Percentiles rank a stretch among this genome's conserved stretches.
phyloP scores from a whole-genome alignment of 495 filamentous ascomycete species.

The Tricharina praecox region DNA sequence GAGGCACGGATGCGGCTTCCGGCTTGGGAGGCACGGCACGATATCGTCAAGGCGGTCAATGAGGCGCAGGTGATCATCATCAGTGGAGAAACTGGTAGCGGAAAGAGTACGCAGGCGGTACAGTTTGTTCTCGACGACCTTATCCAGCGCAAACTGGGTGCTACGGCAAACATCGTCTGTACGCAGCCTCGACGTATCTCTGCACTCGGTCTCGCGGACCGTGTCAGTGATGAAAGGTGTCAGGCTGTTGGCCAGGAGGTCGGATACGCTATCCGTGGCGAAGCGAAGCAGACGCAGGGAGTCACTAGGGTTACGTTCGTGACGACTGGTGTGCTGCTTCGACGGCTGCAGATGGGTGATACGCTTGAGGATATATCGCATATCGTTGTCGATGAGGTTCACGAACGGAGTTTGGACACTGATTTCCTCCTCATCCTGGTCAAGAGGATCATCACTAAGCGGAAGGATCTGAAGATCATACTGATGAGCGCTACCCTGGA shows the following conservation, averaged over 20 bases:
- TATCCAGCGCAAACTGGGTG: slow-evolving; percentile 57
- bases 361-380: slow-evolving; percentile 81
- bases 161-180: slow-evolving; percentile 76
- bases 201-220: slow-evolving; percentile 79
- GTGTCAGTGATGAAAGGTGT: slow-evolving; percentile 84
- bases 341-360: slow-evolving; percentile 64
- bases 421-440: slow-evolving; percentile 83
- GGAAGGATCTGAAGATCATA: slow-evolving; percentile 75
- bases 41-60: slow-evolving; percentile 55
- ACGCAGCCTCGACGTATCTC: slow-evolving; percentile 93
- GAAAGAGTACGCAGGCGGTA: slow-evolving; percentile 92
- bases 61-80: slow-evolving; percentile 81
- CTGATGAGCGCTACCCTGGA: slow-evolving; percentile 98
- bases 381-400: slow-evolving; percentile 91
- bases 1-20: slow-evolving; percentile 53
- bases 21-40: slow-evolving; percentile 68
- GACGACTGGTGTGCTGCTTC: slow-evolving; percentile 86
- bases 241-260: slow-evolving; percentile 68
- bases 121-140: slow-evolving; percentile 92
- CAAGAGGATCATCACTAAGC: slow-evolving; percentile 58
- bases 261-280: slow-evolving; percentile 87
- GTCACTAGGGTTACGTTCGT: slow-evolving; percentile 86
- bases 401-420: slow-evolving; percentile 87
- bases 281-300: slow-evolving; percentile 50
- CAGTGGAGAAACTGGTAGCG: slow-evolving; percentile 87